These are phyloP conservation scores for Neonectria neomacrospora DNA, from an alignment of 2,329 filamentous ascomycete genomes.

Conservation along the genomic window DNA sequence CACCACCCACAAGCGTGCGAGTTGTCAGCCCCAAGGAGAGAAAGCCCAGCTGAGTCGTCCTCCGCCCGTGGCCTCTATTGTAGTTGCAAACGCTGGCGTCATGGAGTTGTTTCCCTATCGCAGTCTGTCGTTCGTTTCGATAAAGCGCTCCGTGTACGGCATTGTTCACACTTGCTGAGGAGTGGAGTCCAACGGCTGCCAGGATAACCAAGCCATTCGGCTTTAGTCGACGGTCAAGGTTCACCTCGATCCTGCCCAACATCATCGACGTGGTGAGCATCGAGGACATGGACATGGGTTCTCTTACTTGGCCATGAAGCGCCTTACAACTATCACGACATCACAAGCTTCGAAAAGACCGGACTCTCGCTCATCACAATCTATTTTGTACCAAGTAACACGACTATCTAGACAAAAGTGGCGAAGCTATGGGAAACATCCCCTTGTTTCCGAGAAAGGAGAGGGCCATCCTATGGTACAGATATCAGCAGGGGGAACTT, in stretches of 20 bases:
- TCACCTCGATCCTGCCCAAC: background rate
- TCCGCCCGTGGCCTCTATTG: background rate
- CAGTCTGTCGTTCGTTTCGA: background rate
- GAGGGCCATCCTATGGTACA: constrained; percentile 46
- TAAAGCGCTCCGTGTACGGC: background rate
- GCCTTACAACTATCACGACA: background rate
- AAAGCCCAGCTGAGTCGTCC: background rate
- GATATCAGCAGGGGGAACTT: constrained; percentile 44
- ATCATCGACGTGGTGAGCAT: background rate
- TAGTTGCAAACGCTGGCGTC: background rate
- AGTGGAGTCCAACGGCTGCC: background rate
- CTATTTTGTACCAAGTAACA: constrained; percentile 27
- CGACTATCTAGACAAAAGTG: constrained; percentile 25
- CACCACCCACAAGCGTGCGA: background rate
- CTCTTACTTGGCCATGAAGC: background rate
- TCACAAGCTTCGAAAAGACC: constrained; percentile 1
- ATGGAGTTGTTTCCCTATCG: background rate
- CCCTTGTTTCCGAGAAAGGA: constrained; percentile 31
- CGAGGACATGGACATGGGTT: background rate
- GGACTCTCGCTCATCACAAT: constrained; percentile 19
- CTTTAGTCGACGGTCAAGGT: background rate
- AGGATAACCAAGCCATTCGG: background rate
- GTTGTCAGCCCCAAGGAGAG: background rate
- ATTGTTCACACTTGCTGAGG: background rate
- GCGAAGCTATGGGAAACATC: constrained; percentile 33